These are phyloP conservation scores for Tillandsia leiboldiana DNA, from an alignment of 176 grass and related monocot genomes.

Conservation along the genomic window DNA sequence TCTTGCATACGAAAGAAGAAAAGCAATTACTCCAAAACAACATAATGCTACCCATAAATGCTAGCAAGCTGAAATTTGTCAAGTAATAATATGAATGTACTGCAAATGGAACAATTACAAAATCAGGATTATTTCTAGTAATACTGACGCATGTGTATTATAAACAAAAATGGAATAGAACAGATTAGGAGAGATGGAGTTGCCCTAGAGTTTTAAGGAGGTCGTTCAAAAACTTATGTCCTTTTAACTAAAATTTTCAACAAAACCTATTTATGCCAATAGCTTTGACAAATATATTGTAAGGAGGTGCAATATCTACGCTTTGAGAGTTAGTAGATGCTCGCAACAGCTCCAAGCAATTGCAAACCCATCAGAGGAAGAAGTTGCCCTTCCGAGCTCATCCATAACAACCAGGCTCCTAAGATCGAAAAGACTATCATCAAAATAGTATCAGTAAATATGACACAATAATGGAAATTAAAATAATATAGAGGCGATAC, in stretches of 20 bases:
- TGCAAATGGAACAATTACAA: too few species aligned
- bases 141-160: too few species aligned
- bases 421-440: background rate
- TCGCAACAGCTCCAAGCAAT: conserved; percentile 99
- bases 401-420: conserved; percentile 91
- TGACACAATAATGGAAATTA: background rate
- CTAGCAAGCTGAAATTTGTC: too few species aligned
- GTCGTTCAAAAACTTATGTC: too few species aligned
- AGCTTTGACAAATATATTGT: background rate
- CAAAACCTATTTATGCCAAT: background rate
- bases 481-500: conserved; percentile 28
- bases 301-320: conserved; percentile 42
- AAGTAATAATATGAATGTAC: too few species aligned
- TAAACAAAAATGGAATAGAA: too few species aligned
- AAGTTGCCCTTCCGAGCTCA: conserved; percentile 98
- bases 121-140: too few species aligned
- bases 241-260: too few species aligned
- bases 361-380: conserved; percentile 90
- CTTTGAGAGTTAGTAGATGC: conserved; percentile 63
- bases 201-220: too few species aligned
- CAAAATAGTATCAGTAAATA: background rate
- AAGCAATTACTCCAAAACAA: background rate
- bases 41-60: too few species aligned
- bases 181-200: too few species aligned
- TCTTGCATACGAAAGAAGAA: background rate